Percentiles rank a stretch among this genome's conserved stretches.
Evolutionary conservation across 2,329 filamentous ascomycete genomes (phyloP).

Genomic region (Paraphaeosphaeria sporulosa): DNA sequence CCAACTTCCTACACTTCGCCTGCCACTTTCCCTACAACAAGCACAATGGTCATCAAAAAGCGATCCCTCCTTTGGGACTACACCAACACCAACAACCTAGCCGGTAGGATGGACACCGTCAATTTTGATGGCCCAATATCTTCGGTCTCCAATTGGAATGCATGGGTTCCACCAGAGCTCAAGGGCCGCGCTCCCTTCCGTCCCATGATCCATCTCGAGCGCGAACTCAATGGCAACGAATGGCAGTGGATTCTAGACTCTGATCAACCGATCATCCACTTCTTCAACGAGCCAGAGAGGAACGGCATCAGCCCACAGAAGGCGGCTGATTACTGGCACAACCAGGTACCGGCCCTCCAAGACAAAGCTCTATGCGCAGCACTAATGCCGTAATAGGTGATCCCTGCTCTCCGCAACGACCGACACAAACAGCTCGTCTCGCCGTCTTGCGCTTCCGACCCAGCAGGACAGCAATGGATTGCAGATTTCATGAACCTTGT

Average conservation of each 20-base stretch:
- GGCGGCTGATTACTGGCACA: conserved; percentile 51
- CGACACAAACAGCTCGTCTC: conserved; percentile 48
- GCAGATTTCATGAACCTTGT: conserved; percentile 52
- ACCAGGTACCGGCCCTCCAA: conserved; percentile 36
- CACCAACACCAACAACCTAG: conserved; percentile 18
- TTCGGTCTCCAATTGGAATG: conserved; percentile 53
- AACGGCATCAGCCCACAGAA: conserved; percentile 43
- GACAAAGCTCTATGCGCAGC: not conserved
- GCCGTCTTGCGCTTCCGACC: conserved; percentile 51
- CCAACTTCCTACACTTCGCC: not conserved
- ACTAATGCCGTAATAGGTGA: conserved; percentile 13
- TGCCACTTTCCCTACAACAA: not conserved
- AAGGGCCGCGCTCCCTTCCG: conserved; percentile 48
- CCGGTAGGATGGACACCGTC: conserved; percentile 38
- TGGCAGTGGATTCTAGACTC: conserved; percentile 45
- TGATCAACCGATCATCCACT: conserved; percentile 51
- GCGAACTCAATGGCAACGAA: conserved; percentile 48
- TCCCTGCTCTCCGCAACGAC: conserved; percentile 44
- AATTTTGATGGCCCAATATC: conserved; percentile 41
- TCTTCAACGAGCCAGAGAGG: conserved; percentile 58
- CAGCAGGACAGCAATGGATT: conserved; percentile 52
- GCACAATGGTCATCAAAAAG: conserved; percentile 19
- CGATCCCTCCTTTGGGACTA: conserved; percentile 22
- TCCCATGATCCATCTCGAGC: conserved; percentile 53
- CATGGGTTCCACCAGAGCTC: conserved; percentile 52